Evolutionary conservation across 2,329 filamentous ascomycete species (phyloP).

Genomic region (Zymoseptoria crescenta): DNA sequence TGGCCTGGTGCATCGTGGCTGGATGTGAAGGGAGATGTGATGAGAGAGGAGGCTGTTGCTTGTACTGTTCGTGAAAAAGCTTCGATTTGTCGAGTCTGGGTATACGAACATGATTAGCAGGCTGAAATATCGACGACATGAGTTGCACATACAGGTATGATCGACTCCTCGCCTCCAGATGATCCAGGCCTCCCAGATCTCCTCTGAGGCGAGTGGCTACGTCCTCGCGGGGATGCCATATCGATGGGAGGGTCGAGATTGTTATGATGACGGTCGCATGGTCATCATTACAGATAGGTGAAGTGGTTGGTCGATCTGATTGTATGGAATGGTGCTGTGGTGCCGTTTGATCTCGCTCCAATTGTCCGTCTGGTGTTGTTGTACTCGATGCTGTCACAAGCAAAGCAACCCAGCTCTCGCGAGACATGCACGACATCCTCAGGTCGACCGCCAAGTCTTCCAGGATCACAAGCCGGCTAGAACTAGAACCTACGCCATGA

Average conservation of each 20-base stretch:
- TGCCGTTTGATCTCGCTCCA: not conserved
- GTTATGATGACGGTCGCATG: constrained; percentile 9
- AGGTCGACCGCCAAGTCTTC: not conserved
- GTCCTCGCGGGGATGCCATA: constrained; percentile 23
- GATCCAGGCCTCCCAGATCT: not conserved
- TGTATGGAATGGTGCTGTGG: not conserved
- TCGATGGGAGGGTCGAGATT: not conserved
- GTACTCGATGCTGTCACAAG: not conserved
- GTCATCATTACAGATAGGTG: not conserved
- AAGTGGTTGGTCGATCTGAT: not conserved
- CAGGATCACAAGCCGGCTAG: not conserved
- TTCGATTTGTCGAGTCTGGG: constrained; percentile 76
- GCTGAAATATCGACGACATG: not conserved
- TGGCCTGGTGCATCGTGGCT: constrained; percentile 41
- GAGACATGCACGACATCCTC: not conserved
- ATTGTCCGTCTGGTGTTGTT: not conserved
- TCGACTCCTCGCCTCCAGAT: not conserved
- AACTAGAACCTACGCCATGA: not conserved
- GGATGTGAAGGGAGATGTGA: constrained; percentile 42
- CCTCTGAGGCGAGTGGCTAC: constrained; percentile 24
- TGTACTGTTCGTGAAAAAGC: constrained; percentile 92
- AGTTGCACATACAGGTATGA: not conserved
- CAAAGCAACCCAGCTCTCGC: not conserved
- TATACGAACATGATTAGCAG: not conserved
- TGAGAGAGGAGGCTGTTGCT: constrained; percentile 83